These are phyloP conservation scores for Gigaspora rosea DNA, from an alignment of 192 early-diverging fungal species.

Conservation along the genomic window DNA sequence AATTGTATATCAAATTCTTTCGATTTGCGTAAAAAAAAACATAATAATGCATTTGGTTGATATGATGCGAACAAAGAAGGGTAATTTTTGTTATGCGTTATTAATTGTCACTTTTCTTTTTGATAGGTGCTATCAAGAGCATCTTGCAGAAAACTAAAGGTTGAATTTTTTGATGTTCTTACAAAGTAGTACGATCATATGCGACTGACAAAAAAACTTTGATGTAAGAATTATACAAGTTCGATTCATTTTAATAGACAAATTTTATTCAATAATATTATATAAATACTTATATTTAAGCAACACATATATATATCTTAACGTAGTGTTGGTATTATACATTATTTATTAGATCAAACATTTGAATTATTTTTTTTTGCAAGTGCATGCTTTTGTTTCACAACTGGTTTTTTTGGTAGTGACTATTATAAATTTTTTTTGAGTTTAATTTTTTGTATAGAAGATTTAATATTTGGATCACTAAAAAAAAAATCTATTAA, in stretches of 20 bases:
- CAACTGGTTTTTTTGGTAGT: too few species aligned
- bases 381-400: too few species aligned
- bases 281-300: too few species aligned
- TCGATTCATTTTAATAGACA: background rate
- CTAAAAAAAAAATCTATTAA: too few species aligned
- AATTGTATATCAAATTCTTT: slow-evolving; percentile 66
- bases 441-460: too few species aligned
- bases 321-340: too few species aligned
- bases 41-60: slow-evolving; percentile 75
- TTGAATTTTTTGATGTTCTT: slow-evolving; percentile 67
- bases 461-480: too few species aligned
- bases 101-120: background rate
- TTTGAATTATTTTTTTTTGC: too few species aligned
- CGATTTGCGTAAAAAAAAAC: slow-evolving; percentile 72
- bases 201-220: slow-evolving; percentile 76
- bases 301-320: too few species aligned
- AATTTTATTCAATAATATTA: background rate
- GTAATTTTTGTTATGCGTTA: background rate
- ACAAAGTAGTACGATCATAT: slow-evolving; percentile 61
- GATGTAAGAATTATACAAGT: slow-evolving; percentile 33
- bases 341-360: too few species aligned
- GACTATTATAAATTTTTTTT: too few species aligned
- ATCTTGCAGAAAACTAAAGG: slow-evolving; percentile 78
- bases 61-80: background rate
- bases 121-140: slow-evolving; percentile 70